phyloP scores from a whole-genome alignment of 768 basidiomycete genomes.

The Leccinum barrowsii region DNA sequence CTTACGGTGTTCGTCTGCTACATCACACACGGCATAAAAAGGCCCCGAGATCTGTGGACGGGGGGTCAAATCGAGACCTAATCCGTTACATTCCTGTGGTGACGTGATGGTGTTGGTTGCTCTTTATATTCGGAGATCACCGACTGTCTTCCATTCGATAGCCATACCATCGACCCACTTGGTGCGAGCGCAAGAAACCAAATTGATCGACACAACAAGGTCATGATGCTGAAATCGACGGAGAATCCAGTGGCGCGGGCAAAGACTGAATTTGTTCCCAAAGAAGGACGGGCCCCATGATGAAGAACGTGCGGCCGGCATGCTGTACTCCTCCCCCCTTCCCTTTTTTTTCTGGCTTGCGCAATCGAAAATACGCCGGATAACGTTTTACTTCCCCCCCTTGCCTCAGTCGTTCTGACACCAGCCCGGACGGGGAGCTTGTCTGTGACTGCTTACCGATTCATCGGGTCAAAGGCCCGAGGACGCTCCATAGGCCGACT shows the following conservation, averaged over 20 bases:
- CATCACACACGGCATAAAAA: not conserved
- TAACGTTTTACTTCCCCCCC: not conserved
- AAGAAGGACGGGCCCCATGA: not conserved
- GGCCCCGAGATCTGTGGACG: slow-evolving; percentile 2
- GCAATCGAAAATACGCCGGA: not conserved
- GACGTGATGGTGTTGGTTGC: not conserved
- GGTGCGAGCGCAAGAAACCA: not conserved
- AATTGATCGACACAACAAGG: not conserved
- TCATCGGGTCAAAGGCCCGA: not conserved
- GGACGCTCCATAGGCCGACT: not conserved
- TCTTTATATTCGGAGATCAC: not conserved
- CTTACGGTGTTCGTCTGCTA: not conserved
- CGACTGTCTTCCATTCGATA: slow-evolving; percentile 5
- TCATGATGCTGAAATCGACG: not conserved
- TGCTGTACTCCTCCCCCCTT: not conserved
- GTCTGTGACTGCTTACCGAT: not conserved
- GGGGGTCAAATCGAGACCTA: not conserved
- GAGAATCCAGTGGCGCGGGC: slow-evolving; percentile 3
- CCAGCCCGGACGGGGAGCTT: not conserved
- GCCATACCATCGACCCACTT: not conserved
- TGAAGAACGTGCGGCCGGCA: not conserved
- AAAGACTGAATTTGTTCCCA: not conserved
- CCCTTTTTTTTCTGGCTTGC: not conserved
- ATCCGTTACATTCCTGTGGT: not conserved
- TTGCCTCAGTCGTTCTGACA: not conserved